Evolutionary conservation across 129 eudicot genomes (phyloP).

Genomic region (Helianthus annuus): DNA sequence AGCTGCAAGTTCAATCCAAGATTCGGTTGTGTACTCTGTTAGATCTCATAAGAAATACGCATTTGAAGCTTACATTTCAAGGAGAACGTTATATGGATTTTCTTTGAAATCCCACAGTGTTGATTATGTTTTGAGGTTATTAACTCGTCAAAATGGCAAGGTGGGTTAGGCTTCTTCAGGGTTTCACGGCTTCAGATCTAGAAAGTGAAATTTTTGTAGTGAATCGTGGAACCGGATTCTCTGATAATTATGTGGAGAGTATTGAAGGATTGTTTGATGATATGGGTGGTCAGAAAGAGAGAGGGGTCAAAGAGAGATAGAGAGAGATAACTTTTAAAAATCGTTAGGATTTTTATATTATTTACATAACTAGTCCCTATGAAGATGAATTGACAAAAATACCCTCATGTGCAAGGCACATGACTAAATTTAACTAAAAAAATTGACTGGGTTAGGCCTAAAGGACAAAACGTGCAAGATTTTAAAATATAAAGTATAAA

Average conservation of each 20-base stretch:
- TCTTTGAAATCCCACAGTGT: conserved; percentile 24
- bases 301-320: too few species aligned
- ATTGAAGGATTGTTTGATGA: too few species aligned
- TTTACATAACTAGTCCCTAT: too few species aligned
- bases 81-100: conserved; percentile 60
- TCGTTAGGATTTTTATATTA: too few species aligned
- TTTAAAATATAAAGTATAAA: too few species aligned
- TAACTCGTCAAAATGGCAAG: conserved; percentile 67
- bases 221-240: conserved; percentile 46
- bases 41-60: conserved; percentile 76
- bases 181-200: conserved; percentile 43
- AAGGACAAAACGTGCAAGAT: too few species aligned
- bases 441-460: too few species aligned
- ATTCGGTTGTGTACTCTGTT: conserved; percentile 52
- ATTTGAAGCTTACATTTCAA: conserved; percentile 63
- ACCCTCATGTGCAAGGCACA: too few species aligned
- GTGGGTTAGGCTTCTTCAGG: conserved; percentile 66
- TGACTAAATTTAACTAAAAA: too few species aligned
- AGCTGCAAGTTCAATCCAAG: conserved; percentile 60
- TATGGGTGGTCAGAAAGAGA: too few species aligned
- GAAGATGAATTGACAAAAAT: too few species aligned
- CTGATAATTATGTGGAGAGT: conserved; percentile 29
- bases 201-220: conserved; percentile 54
- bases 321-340: too few species aligned
- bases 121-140: conserved; percentile 47